Evolutionary conservation across 202 grass and related monocot species (phyloP).

Genomic region (Schoenoplectus triqueter): DNA sequence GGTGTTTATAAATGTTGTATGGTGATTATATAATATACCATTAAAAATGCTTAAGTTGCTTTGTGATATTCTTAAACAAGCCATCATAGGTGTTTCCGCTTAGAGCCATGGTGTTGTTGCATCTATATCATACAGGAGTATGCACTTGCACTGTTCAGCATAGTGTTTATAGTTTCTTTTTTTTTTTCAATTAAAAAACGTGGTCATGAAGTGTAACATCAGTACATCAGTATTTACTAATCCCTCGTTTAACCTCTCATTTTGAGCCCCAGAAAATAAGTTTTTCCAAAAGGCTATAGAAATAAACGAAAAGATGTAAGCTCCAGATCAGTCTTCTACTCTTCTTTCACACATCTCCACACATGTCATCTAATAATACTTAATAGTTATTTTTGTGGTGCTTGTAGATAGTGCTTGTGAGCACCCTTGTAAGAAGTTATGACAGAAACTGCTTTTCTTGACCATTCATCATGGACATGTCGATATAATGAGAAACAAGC

Average conservation of each 20-base stretch:
- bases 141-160: background rate
- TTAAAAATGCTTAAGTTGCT: background rate
- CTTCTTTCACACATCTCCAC: background rate
- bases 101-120: background rate
- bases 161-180: background rate
- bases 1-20: background rate
- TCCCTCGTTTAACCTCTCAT: background rate
- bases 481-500: background rate
- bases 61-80: background rate
- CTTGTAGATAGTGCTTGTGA: background rate
- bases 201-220: too few species aligned
- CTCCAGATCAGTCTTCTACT: background rate
- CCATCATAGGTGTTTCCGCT: background rate
- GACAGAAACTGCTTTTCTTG: background rate
- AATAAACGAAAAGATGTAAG: background rate
- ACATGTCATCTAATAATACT: background rate
- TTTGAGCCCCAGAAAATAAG: background rate
- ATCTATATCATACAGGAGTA: background rate
- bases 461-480: background rate
- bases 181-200: background rate
- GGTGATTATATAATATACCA: background rate
- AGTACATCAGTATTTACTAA: background rate
- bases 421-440: constrained; percentile 7
- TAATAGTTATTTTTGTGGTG: background rate
- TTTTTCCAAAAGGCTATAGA: background rate